Conservation (phyloP, 2,329 filamentous ascomycete species). For the Diaporthe australafricana region DNA sequence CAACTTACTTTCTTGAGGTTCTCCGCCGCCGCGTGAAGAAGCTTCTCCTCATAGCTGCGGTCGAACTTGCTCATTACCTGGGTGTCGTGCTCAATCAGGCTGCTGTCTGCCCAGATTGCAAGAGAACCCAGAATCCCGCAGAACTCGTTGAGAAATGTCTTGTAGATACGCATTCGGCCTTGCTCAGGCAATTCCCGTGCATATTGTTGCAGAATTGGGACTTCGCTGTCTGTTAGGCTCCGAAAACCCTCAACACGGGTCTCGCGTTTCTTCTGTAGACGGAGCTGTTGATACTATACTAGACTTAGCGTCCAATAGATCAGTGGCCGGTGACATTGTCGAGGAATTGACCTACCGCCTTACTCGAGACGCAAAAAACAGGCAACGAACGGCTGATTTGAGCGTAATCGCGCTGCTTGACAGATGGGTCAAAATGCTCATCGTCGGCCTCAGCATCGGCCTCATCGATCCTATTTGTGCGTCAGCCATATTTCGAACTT, state of each 20-base stretch:
- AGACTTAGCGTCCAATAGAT: too few relatives aligned
- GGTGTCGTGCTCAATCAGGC: not conserved
- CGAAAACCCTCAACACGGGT: slow-evolving; percentile 61
- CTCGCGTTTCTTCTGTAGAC: not conserved
- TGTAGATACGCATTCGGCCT: slow-evolving; percentile 51
- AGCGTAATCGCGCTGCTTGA: slow-evolving; percentile 67
- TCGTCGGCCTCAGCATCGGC: slow-evolving; percentile 65
- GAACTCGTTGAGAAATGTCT: slow-evolving; percentile 63
- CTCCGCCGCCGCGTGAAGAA: not conserved
- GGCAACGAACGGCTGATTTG: slow-evolving; percentile 65
- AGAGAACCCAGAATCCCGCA: slow-evolving; percentile 64
- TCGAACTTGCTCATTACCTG: not conserved
- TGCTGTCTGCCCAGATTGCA: slow-evolving; percentile 45
- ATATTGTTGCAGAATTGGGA: slow-evolving; percentile 69
- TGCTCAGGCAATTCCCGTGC: slow-evolving; percentile 64
- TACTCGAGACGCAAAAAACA: slow-evolving; percentile 55
- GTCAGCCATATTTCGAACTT: not conserved
- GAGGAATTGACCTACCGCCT: slow-evolving; percentile 37
- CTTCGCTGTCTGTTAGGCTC: slow-evolving; percentile 64
- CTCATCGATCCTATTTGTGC: slow-evolving; percentile 58
- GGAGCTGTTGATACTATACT: slow-evolving; percentile 28
- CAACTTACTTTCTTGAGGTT: not conserved
- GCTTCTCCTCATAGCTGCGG: slow-evolving; percentile 9
- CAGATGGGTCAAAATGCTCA: slow-evolving; percentile 64
- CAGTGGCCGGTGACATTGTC: too few relatives aligned